Evolutionary conservation across 140 eudicot species (phyloP).

Genomic region (Erigeron philadelphicus): DNA sequence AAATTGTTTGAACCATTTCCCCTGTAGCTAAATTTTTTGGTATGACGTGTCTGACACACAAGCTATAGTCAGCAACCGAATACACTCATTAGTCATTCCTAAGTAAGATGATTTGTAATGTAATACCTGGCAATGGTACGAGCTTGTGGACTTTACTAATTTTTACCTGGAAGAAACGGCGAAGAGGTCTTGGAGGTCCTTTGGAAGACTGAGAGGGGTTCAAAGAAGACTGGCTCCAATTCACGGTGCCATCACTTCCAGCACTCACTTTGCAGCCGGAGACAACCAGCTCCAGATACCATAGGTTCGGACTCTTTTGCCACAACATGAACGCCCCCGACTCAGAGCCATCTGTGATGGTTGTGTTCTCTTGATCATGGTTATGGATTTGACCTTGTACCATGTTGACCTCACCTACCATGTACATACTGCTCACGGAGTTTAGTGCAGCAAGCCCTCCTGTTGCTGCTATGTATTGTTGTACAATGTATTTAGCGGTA

Average conservation of each 20-base stretch:
- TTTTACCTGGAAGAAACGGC: constrained; percentile 77
- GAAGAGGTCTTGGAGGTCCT: constrained; percentile 87
- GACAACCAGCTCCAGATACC: constrained; percentile 76
- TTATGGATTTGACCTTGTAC: constrained; percentile 39
- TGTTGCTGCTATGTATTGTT: constrained; percentile 75
- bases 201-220: constrained; percentile 46
- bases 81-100: neutral
- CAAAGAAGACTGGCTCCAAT: constrained; percentile 79
- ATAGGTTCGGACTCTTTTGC: constrained; percentile 73
- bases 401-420: constrained; percentile 70
- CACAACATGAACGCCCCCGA: constrained; percentile 78
- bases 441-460: constrained; percentile 61
- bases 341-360: constrained; percentile 31
- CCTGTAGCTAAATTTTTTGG: neutral
- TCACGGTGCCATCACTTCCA: constrained; percentile 75
- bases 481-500: constrained; percentile 80
- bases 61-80: neutral
- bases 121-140: constrained; percentile 4
- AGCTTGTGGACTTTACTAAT: neutral
- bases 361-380: constrained; percentile 19
- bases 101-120: neutral
- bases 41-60: neutral
- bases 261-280: constrained; percentile 70
- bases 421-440: constrained; percentile 60
- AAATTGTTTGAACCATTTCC: neutral